phyloP scores from a whole-genome alignment of 768 basidiomycete genomes.

The Boletus fagicola region DNA sequence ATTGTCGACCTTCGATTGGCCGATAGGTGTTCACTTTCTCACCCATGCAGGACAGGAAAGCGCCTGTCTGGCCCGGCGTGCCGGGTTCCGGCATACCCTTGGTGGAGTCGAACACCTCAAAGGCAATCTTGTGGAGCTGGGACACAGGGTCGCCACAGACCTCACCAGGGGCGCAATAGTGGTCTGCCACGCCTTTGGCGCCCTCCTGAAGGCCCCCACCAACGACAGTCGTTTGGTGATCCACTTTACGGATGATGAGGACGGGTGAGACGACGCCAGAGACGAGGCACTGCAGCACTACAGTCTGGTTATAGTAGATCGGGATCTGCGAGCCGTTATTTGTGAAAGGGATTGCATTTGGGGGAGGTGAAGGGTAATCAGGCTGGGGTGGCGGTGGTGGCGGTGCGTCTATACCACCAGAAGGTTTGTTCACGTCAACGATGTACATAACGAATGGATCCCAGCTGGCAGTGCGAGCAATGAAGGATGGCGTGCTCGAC shows the following conservation, averaged over 20 bases:
- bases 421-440: constrained; percentile 86
- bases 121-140: constrained; percentile 93
- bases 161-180: constrained; percentile 80
- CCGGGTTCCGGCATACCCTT: constrained; percentile 73
- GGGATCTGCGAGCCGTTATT: constrained; percentile 84
- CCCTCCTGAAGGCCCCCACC: constrained; percentile 91
- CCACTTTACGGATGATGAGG: constrained; percentile 91
- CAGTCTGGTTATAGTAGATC: constrained; percentile 95
- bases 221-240: constrained; percentile 84
- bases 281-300: constrained; percentile 90
- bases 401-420: constrained; percentile 71
- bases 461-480: constrained; percentile 88
- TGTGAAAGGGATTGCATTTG: constrained; percentile 84
- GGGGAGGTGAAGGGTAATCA: constrained; percentile 89
- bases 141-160: constrained; percentile 93
- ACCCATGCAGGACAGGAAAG: constrained; percentile 88
- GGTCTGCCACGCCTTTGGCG: constrained; percentile 79
- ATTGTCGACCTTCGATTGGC: constrained; percentile 77
- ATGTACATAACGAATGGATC: constrained; percentile 98
- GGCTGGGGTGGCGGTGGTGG: constrained; percentile 81
- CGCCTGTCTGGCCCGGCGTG: constrained; percentile 73
- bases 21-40: constrained; percentile 92
- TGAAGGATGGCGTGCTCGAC: constrained; percentile 80
- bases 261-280: constrained; percentile 94
- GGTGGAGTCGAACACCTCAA: constrained; percentile 78